A percentile compares a stretch with the other conserved stretches of the same genome.
Conservation (phyloP, 2,329 filamentous ascomycete genomes). For the Allantophomopsis lycopodina region DNA sequence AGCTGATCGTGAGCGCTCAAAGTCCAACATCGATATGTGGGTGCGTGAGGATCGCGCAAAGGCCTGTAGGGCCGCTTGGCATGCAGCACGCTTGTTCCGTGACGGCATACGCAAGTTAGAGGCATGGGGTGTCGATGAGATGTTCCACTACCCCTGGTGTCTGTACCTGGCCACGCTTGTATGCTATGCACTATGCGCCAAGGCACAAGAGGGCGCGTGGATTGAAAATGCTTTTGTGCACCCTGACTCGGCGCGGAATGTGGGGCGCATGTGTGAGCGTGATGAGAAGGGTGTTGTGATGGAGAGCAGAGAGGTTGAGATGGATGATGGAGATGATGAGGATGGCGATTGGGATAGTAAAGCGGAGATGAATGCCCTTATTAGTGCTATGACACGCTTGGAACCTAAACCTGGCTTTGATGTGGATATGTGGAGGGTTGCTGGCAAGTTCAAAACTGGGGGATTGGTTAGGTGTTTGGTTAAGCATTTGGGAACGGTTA, state of each 20-base stretch:
- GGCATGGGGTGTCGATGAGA: constrained; percentile 34
- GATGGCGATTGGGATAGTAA: constrained; percentile 35
- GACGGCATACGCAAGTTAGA: constrained; percentile 33
- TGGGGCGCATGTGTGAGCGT: too few relatives aligned
- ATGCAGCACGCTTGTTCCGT: constrained; percentile 36
- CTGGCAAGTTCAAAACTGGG: constrained; percentile 32
- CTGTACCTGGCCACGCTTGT: constrained; percentile 44
- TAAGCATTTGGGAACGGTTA: constrained; percentile 36
- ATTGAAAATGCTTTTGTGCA: not conserved
- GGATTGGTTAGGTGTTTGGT: constrained; percentile 41
- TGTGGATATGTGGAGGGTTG: constrained; percentile 20
- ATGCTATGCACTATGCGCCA: constrained; percentile 38
- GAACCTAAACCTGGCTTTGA: constrained; percentile 13
- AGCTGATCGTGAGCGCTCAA: constrained; percentile 33
- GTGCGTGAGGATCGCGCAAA: constrained; percentile 15
- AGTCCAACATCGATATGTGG: constrained; percentile 37
- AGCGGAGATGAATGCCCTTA: constrained; percentile 30
- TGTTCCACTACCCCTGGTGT: constrained; percentile 50
- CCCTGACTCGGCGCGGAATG: not conserved
- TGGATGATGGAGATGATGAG: constrained; percentile 21
- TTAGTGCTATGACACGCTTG: constrained; percentile 22
- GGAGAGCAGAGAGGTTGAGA: not conserved
- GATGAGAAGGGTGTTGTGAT: too few relatives aligned
- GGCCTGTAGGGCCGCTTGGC: constrained; percentile 31
- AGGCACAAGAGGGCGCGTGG: constrained; percentile 1